Percentiles rank a stretch among this genome's conserved stretches.
These are phyloP conservation scores for Rhazya stricta DNA, from an alignment of 257 asterid genomes.

Conservation along the genomic window DNA sequence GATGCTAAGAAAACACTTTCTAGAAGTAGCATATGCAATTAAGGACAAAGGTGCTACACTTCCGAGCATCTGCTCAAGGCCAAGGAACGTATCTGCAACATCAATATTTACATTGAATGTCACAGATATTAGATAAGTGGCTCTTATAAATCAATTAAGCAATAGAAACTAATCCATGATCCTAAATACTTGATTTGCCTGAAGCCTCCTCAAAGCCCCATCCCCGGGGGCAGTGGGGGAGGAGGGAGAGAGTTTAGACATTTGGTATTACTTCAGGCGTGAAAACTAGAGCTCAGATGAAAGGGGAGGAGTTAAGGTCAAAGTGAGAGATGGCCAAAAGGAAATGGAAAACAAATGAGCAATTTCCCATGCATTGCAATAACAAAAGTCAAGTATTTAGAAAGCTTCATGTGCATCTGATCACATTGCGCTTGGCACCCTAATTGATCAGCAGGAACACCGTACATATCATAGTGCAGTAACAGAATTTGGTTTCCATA, in stretches of 20 bases:
- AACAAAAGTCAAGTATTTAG: neutral
- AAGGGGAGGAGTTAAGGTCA: neutral
- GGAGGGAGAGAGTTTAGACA: too few relatives aligned
- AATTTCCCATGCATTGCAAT: neutral
- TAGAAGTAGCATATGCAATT: neutral
- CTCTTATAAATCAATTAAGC: neutral
- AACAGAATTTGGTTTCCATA: neutral
- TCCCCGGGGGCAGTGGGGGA: too few relatives aligned
- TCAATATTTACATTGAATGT: constrained; percentile 1
- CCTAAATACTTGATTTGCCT: neutral
- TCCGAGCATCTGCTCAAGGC: constrained; percentile 65
- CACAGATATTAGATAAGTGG: neutral
- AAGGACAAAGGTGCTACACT: neutral
- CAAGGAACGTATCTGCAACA: constrained; percentile 88
- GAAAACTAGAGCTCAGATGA: neutral
- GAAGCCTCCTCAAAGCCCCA: too few relatives aligned
- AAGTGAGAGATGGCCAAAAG: neutral
- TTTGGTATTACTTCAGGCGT: neutral
- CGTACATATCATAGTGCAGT: neutral
- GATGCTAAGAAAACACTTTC: neutral
- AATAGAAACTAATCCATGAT: neutral
- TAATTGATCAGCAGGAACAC: neutral
- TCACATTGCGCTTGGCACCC: neutral
- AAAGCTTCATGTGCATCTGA: neutral
- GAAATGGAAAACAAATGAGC: neutral